Evolutionary conservation across 2,329 filamentous ascomycete species (phyloP), one percentile per base, ranked within the genome.

Genomic region (Metarhizium guizhouense): DNA sequence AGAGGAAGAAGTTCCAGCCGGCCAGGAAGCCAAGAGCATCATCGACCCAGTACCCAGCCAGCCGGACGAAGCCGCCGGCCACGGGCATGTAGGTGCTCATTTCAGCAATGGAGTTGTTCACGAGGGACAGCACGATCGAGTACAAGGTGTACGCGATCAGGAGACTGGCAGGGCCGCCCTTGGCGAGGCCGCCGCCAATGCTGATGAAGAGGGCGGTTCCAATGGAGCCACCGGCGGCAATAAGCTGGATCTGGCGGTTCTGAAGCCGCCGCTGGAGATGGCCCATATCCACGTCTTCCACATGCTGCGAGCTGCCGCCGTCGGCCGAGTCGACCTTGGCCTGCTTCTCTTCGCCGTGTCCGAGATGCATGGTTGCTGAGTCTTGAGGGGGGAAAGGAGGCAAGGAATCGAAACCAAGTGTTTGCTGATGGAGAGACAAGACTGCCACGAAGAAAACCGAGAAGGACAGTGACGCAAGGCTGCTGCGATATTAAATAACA

Each of bases 41-140:
- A 64, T 86, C 83, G 7, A 81, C 80, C 79, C 81, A 86, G 60
- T 82, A 73, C 32, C 82, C 82, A 3, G 82, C 82, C 63, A 85
- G 74, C 57, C 83, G 81, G 58, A 86, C 77, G 63, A 85, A 86
- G 2, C 79, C 80, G 59, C 82, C 82, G 45, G 75, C 76, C 50
- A 86, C 76, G n/a, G 84, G 83, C 74, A 83, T 81, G 58, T 77
- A 79, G 43, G 76, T 75, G 45, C 73, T 76, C 83, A 86, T 86
- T 65, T 86, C 83, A 4, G 83, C 83, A 58, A 85, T 74, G 59
- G 75, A 77, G 63, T 85, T 85, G 74, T 85, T 85, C 63, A 86
- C 79, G 48, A 84, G 69, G 25, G 72, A 82, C 56, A 86, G 72
- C 54, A 85, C 62, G 62, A 70, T 67, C 38, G 72, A 74, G 65